Conservation (phyloP, 2,329 filamentous ascomycete genomes). For the Penicillium sp. region DNA sequence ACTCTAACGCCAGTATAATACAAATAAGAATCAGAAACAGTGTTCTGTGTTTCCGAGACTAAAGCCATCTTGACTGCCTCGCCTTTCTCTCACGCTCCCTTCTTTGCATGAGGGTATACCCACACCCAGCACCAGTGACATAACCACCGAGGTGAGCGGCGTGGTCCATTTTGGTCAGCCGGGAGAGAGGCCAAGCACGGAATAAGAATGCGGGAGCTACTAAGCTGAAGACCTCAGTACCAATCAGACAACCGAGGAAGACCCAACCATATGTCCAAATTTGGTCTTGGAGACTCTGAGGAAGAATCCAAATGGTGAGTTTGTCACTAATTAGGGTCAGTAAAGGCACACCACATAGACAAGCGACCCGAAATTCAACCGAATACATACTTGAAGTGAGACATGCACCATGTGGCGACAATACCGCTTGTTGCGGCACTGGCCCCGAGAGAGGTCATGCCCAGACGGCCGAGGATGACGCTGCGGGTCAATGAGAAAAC, state of each 20-base stretch:
- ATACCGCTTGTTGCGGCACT: conserved; percentile 53
- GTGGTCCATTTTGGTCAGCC: conserved; percentile 39
- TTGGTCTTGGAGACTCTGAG: conserved; percentile 39
- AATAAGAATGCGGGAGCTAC: conserved; percentile 26
- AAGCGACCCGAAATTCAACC: neutral
- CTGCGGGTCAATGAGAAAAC: conserved; percentile 47
- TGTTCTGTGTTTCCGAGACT: neutral
- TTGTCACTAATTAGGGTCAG: conserved; percentile 34
- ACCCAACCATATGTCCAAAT: conserved; percentile 44
- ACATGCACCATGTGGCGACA: conserved; percentile 50
- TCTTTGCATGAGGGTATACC: conserved; percentile 19
- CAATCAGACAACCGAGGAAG: conserved; percentile 38
- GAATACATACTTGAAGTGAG: conserved; percentile 45
- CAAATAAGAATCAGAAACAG: neutral
- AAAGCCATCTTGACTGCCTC: conserved; percentile 20
- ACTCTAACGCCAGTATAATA: conserved; percentile 6
- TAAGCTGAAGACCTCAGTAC: conserved; percentile 38
- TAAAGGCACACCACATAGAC: neutral
- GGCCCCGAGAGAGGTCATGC: conserved; percentile 51
- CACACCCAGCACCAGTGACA: conserved; percentile 33
- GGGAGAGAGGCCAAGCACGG: conserved; percentile 23
- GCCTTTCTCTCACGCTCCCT: conserved; percentile 16
- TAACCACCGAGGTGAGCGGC: conserved; percentile 47
- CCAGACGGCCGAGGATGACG: conserved; percentile 46
- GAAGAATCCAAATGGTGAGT: conserved; percentile 44